Evolutionary conservation across 2,329 filamentous ascomycete species (phyloP).

Genomic region (Hirsutella rhossiliensis): DNA sequence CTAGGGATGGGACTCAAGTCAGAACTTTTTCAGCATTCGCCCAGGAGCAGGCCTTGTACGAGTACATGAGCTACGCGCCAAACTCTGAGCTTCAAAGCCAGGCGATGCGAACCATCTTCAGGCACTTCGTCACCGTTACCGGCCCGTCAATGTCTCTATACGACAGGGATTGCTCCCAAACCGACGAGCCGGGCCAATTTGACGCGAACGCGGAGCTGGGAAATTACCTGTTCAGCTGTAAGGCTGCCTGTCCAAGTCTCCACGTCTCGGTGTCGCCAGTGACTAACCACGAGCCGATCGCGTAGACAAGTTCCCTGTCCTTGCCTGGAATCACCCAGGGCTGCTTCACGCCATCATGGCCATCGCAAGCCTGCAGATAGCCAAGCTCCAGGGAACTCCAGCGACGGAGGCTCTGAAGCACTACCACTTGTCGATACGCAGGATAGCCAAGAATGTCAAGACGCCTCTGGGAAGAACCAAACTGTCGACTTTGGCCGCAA

Average conservation of each 20-base stretch:
- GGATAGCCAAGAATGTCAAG: constrained; percentile 64
- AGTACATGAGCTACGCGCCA: constrained; percentile 52
- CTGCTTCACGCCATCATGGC: constrained; percentile 86
- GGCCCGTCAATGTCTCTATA: constrained; percentile 79
- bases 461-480: constrained; percentile 57
- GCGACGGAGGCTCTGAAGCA: constrained; percentile 79
- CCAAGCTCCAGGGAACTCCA: constrained; percentile 63
- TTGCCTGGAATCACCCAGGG: constrained; percentile 74
- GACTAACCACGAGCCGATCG: not conserved
- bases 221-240: constrained; percentile 53
- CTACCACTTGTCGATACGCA: constrained; percentile 74
- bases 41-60: constrained; percentile 41
- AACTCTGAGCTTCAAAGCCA: constrained; percentile 68
- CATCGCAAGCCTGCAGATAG: constrained; percentile 75
- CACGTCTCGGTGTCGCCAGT: not conserved
- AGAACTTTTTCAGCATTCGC: constrained; percentile 37
- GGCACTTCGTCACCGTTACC: constrained; percentile 84
- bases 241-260: constrained; percentile 10
- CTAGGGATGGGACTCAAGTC: constrained; percentile 26
- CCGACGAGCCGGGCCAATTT: constrained; percentile 45
- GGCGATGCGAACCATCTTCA: constrained; percentile 72
- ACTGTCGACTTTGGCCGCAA: constrained; percentile 76
- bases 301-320: constrained; percentile 65
- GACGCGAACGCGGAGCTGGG: constrained; percentile 49
- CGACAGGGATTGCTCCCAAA: constrained; percentile 68